Evolutionary conservation across 306 rosid genomes (phyloP).

Genomic region (Dryas drummondii): DNA sequence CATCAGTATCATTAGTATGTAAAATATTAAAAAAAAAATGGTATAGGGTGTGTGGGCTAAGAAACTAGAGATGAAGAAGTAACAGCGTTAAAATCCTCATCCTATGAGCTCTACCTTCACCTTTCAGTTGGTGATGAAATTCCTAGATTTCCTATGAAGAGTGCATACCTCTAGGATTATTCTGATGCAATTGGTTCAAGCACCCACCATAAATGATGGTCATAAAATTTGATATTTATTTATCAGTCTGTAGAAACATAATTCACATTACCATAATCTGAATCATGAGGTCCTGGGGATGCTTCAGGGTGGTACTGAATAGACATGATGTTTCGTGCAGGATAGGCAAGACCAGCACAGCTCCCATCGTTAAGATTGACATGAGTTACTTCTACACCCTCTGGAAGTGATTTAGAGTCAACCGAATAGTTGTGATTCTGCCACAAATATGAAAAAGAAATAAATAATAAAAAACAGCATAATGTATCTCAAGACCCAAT

Average conservation of each 20-base stretch:
- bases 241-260: neutral
- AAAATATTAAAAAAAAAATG: neutral
- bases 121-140: conserved; percentile 6
- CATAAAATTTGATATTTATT: neutral
- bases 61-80: neutral
- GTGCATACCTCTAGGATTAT: neutral
- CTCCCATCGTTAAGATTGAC: conserved; percentile 88
- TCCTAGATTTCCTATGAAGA: neutral
- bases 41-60: neutral
- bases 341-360: conserved; percentile 88
- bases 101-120: neutral
- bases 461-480: neutral
- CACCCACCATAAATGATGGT: neutral
- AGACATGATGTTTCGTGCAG: conserved; percentile 75
- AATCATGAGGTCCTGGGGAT: conserved; percentile 99
- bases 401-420: conserved; percentile 74
- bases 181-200: neutral
- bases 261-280: conserved; percentile 65
- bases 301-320: conserved; percentile 99
- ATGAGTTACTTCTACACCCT: conserved; percentile 85
- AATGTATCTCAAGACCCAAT: neutral
- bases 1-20: conserved; percentile 4
- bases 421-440: conserved; percentile 97
- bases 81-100: neutral
- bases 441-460: conserved; percentile 11